These are phyloP conservation scores for Microbotryum violaceum DNA, from an alignment of 1,284 basidiomycete species.

Conservation along the genomic window DNA sequence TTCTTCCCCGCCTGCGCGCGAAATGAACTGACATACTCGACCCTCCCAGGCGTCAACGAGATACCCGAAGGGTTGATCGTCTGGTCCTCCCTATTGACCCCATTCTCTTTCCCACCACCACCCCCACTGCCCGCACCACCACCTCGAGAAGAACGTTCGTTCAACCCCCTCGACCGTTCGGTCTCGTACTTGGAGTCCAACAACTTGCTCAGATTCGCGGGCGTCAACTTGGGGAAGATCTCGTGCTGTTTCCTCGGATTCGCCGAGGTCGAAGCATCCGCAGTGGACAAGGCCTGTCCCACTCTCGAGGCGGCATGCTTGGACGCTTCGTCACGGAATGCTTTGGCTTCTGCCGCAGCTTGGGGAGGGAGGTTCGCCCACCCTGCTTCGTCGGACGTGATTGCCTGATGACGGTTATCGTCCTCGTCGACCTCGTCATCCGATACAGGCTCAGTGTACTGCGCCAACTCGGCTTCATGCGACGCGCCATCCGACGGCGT, in stretches of 20 bases:
- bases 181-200: conserved; percentile 34
- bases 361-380: conserved; percentile 64
- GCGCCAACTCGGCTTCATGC: conserved; percentile 44
- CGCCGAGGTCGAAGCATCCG: conserved; percentile 40
- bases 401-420: conserved; percentile 58
- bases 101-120: conserved; percentile 16
- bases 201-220: conserved; percentile 41
- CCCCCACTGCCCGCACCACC: background rate
- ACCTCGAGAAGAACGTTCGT: background rate
- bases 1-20: conserved; percentile 76
- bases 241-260: conserved; percentile 46
- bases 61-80: conserved; percentile 15
- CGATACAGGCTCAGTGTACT: conserved; percentile 76
- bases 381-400: conserved; percentile 68
- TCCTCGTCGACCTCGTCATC: conserved; percentile 76
- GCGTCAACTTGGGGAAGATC: conserved; percentile 75
- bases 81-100: conserved; percentile 18
- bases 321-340: conserved; percentile 69
- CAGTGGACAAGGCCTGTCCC: conserved; percentile 2
- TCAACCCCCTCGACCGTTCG: conserved; percentile 19
- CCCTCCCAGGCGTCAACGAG: conserved; percentile 17
- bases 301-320: conserved; percentile 43
- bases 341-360: conserved; percentile 55
- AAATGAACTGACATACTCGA: conserved; percentile 62
- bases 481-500: conserved; percentile 36